Percentiles rank a stretch among this genome's conserved stretches.
Evolutionary conservation across 2,329 filamentous ascomycete genomes (phyloP).

Genomic region (Scedosporium minutisporum): DNA sequence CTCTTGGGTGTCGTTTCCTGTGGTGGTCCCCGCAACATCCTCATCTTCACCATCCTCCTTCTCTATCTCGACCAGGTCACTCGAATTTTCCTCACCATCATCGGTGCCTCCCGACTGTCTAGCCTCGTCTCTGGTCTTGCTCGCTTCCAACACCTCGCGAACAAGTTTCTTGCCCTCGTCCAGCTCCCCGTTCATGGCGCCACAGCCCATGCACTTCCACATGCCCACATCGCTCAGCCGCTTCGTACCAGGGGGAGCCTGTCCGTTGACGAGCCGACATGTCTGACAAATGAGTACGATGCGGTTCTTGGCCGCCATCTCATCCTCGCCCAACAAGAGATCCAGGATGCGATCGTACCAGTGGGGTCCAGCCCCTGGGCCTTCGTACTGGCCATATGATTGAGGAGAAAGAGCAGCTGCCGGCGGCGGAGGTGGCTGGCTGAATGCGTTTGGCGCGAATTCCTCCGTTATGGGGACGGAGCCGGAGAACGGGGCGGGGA

Average conservation of each 20-base stretch:
- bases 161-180: constrained; percentile 67
- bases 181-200: constrained; percentile 69
- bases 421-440: constrained; percentile 17
- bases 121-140: constrained; percentile 7
- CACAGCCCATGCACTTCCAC: constrained; percentile 87
- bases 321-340: constrained; percentile 86
- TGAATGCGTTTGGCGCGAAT: constrained; percentile 66
- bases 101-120: not conserved
- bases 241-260: constrained; percentile 80
- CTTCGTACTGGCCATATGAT: constrained; percentile 5
- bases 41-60: not conserved
- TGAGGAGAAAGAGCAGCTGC: not conserved
- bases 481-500: constrained; percentile 21
- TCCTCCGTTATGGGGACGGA: constrained; percentile 38
- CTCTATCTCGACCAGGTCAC: not conserved
- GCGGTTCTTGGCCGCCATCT: constrained; percentile 83
- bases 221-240: constrained; percentile 68
- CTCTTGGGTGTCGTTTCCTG: not conserved
- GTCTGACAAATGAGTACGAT: constrained; percentile 74
- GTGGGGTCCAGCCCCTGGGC: constrained; percentile 37
- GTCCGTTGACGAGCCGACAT: constrained; percentile 87
- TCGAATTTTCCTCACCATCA: not conserved
- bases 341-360: constrained; percentile 97
- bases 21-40: not conserved
- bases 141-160: constrained; percentile 44